Conservation (phyloP, 2,329 filamentous ascomycete species). For the Claviceps sp. region DNA sequence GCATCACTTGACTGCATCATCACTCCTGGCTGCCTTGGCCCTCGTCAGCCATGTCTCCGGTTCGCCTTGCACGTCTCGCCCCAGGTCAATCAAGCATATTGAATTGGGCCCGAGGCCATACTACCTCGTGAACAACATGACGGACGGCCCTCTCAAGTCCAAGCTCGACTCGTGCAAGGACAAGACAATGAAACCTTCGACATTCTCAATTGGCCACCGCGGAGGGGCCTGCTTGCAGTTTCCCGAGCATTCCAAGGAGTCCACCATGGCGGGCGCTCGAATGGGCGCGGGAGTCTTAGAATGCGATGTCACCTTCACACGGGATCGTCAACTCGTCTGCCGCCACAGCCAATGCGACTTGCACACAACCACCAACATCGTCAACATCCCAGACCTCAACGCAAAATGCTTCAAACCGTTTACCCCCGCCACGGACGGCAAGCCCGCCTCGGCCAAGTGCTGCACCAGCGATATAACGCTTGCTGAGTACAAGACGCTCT, state of each 20-base stretch:
- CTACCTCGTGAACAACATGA: slow-evolving; percentile 51
- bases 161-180: slow-evolving; percentile 46
- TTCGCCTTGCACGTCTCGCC: slow-evolving; percentile 12
- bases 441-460: slow-evolving; percentile 46
- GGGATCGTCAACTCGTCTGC: slow-evolving; percentile 52
- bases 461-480: slow-evolving; percentile 60
- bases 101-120: slow-evolving; percentile 51
- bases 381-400: slow-evolving; percentile 45
- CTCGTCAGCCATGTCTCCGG: slow-evolving; percentile 15
- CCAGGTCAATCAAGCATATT: slow-evolving; percentile 30
- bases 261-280: slow-evolving; percentile 46
- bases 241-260: slow-evolving; percentile 49
- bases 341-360: slow-evolving; percentile 55
- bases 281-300: slow-evolving; percentile 56
- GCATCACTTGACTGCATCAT: slow-evolving; percentile 16
- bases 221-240: slow-evolving; percentile 49
- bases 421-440: slow-evolving; percentile 35
- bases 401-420: slow-evolving; percentile 52
- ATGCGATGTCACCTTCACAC: slow-evolving; percentile 55
- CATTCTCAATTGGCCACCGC: slow-evolving; percentile 49
- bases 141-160: slow-evolving; percentile 42
- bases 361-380: slow-evolving; percentile 56
- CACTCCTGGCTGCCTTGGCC: slow-evolving; percentile 18
- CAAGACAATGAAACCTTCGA: slow-evolving; percentile 33
- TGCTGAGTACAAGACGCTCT: slow-evolving; percentile 52